phyloP scores from a whole-genome alignment of 2,329 filamentous ascomycete species.

The Clarireedia monteithiana region DNA sequence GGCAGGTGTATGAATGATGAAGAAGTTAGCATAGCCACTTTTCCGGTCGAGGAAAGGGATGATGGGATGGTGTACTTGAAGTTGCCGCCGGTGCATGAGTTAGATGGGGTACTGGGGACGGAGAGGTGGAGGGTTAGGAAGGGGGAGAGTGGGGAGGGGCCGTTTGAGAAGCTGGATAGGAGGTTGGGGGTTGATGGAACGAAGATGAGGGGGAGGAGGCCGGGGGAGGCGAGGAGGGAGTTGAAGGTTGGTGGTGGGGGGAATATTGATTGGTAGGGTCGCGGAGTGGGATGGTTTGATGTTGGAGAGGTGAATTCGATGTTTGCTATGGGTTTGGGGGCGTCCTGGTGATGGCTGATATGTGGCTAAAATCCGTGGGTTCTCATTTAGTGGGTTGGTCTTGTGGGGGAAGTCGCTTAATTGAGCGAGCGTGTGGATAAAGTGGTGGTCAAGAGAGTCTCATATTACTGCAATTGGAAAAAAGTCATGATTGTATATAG shows the following conservation, averaged over 20 bases:
- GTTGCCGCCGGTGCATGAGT: conserved; percentile 70
- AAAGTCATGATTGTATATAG: too few species aligned
- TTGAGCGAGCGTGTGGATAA: too few species aligned
- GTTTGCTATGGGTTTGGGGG: too few species aligned
- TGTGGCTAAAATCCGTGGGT: too few species aligned
- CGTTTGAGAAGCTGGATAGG: conserved; percentile 29
- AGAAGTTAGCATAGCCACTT: conserved; percentile 72
- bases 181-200: conserved; percentile 5
- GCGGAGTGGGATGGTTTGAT: background rate
- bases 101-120: conserved; percentile 73
- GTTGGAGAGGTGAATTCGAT: background rate
- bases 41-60: conserved; percentile 64
- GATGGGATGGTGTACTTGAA: conserved; percentile 76
- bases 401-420: too few species aligned
- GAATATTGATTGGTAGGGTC: conserved; percentile 2
- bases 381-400: too few species aligned
- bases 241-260: background rate
- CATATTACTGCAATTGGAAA: too few species aligned
- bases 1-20: conserved; percentile 71
- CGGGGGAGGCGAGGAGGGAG: background rate
- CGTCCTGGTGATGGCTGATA: too few species aligned
- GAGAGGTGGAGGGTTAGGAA: conserved; percentile 70
- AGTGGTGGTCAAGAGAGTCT: too few species aligned
- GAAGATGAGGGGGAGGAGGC: background rate
- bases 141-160: conserved; percentile 45